These are phyloP conservation scores for Flueggea neowawraea DNA, from an alignment of 441 rosid genomes.

Conservation along the genomic window DNA sequence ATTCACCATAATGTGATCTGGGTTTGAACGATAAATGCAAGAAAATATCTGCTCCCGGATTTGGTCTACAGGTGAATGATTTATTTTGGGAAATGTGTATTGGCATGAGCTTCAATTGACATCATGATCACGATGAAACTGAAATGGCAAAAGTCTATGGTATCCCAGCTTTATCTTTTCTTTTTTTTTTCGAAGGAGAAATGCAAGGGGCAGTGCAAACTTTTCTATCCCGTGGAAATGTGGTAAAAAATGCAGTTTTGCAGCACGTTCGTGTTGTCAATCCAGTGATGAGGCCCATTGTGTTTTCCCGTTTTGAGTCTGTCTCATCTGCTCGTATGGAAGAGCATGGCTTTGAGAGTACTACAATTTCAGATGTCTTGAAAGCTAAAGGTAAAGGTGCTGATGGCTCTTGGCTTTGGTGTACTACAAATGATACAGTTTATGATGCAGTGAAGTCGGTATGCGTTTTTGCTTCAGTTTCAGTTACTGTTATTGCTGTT, in stretches of 20 bases:
- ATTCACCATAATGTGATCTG: too few relatives aligned
- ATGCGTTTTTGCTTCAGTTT: slow-evolving; percentile 12
- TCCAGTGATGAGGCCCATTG: slow-evolving; percentile 49
- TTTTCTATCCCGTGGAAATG: slow-evolving; percentile 41
- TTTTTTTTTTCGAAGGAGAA: background rate
- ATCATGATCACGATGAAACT: too few relatives aligned
- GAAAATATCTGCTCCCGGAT: too few relatives aligned
- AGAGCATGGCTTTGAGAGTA: slow-evolving; percentile 91
- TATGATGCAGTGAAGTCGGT: slow-evolving; percentile 96
- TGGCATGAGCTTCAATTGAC: too few relatives aligned
- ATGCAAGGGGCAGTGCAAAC: slow-evolving; percentile 65
- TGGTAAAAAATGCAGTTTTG: slow-evolving; percentile 49
- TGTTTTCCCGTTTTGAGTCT: slow-evolving; percentile 52
- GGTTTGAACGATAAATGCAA: too few relatives aligned
- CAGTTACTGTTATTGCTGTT: background rate
- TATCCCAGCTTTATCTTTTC: too few relatives aligned
- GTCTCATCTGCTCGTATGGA: slow-evolving; percentile 65
- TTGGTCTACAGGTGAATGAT: too few relatives aligned
- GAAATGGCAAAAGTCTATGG: too few relatives aligned
- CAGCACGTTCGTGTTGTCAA: slow-evolving; percentile 53
- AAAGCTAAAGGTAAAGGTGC: slow-evolving; percentile 79
- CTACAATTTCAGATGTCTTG: slow-evolving; percentile 73
- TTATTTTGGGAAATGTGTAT: too few relatives aligned
- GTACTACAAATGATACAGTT: slow-evolving; percentile 86
- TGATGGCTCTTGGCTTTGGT: slow-evolving; percentile 99